Conservation (phyloP, 2,329 filamentous ascomycete genomes). For the Fusarium mundagurra region DNA sequence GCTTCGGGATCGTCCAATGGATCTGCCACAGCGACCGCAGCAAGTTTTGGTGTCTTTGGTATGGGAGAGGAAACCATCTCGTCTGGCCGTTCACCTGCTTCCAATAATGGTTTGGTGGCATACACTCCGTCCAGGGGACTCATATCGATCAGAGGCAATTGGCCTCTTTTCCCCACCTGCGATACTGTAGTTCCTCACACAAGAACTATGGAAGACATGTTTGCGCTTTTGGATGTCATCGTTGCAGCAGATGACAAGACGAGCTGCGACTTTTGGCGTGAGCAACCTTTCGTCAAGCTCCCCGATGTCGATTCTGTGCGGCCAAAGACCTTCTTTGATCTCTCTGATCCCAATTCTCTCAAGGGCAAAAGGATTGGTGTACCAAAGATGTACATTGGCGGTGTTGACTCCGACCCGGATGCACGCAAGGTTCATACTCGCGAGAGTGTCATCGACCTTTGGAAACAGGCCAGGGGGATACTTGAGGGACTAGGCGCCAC, state of each 20-base stretch:
- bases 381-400: conserved; percentile 20
- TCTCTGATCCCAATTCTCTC: not conserved
- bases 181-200: conserved; percentile 25
- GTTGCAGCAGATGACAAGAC: not conserved
- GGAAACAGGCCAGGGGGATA: not conserved
- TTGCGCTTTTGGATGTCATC: conserved; percentile 17
- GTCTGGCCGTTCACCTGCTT: conserved; percentile 3
- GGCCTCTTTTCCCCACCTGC: conserved; percentile 16
- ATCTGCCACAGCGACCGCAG: not conserved
- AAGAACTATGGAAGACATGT: conserved; percentile 12
- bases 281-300: conserved; percentile 10
- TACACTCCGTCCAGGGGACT: conserved; percentile 25
- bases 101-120: conserved; percentile 21
- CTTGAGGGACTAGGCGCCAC: not conserved
- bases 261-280: conserved; percentile 20
- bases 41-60: not conserved
- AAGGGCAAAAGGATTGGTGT: conserved; percentile 12
- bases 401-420: not conserved
- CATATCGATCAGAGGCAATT: conserved; percentile 24
- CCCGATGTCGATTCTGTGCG: not conserved
- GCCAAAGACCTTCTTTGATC: not conserved
- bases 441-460: not conserved
- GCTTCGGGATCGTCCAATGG: not conserved
- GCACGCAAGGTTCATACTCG: not conserved
- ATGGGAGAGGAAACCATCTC: not conserved